Conservation (phyloP, 2,329 filamentous ascomycete genomes). For the Pyrenophora tritici-repentis region DNA sequence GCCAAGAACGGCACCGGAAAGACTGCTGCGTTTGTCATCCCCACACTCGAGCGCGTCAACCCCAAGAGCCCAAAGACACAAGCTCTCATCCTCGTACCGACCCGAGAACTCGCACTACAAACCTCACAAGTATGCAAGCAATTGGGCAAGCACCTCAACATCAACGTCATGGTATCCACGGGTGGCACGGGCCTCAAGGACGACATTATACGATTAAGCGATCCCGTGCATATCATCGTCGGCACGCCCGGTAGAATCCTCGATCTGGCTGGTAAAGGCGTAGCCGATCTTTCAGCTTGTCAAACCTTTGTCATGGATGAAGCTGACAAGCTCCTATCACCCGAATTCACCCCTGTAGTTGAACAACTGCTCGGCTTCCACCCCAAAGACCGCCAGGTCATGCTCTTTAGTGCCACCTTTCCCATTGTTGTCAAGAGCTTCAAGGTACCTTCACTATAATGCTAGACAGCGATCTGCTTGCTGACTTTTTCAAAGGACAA, state of each 20-base stretch:
- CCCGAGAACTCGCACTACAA: conserved; percentile 94
- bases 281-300: conserved; percentile 94
- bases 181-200: conserved; percentile 94
- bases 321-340: conserved; percentile 94
- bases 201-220: conserved; percentile 92
- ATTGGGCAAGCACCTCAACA: conserved; percentile 91
- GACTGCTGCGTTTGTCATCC: conserved; percentile 97
- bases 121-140: conserved; percentile 99
- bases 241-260: conserved; percentile 96
- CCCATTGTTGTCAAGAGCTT: conserved; percentile 96
- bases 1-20: conserved; percentile 99
- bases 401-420: conserved; percentile 99
- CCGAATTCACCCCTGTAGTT: conserved; percentile 96
- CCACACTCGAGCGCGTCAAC: conserved; percentile 92
- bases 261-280: conserved; percentile 93
- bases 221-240: conserved; percentile 95
- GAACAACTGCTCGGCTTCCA: conserved; percentile 95
- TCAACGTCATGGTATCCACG: conserved; percentile 99
- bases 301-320: conserved; percentile 99
- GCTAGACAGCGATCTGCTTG: not conserved
- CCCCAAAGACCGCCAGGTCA: conserved; percentile 96
- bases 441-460: conserved; percentile 55
- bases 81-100: conserved; percentile 93
- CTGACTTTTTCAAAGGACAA: conserved; percentile 66
- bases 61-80: conserved; percentile 96